These are phyloP conservation scores for Rhodotorula taiwanensis DNA, from an alignment of 768 basidiomycete genomes.

Conservation along the genomic window DNA sequence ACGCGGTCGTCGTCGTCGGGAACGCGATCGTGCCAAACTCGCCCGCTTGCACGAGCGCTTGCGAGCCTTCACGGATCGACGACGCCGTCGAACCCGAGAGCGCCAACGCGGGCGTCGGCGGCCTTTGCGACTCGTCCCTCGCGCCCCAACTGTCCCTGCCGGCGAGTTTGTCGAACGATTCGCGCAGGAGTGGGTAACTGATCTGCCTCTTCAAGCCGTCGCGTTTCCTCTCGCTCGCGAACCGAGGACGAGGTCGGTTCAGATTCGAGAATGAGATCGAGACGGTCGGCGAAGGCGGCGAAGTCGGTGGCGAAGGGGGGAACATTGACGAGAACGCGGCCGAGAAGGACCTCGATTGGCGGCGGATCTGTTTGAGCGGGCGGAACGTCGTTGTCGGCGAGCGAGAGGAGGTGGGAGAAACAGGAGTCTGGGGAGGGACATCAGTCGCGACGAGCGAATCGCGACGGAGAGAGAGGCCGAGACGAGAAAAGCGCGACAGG, in stretches of 20 bases:
- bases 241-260: neutral
- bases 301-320: neutral
- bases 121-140: neutral
- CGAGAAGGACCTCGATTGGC: conserved; percentile 2
- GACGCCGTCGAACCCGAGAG: too few relatives aligned
- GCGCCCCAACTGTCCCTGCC: neutral
- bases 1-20: neutral
- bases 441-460: neutral
- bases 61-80: neutral
- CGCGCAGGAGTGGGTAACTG: neutral
- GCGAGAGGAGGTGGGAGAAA: neutral
- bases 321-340: neutral
- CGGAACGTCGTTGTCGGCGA: neutral
- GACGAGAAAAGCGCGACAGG: neutral
- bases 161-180: neutral
- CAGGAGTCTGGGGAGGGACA: neutral
- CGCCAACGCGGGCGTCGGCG: neutral
- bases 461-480: neutral
- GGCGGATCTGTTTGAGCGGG: neutral
- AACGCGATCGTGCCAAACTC: neutral
- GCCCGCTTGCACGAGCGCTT: neutral
- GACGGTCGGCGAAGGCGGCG: neutral
- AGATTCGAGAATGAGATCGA: neutral
- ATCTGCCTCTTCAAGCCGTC: neutral
- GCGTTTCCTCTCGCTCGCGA: neutral